These are phyloP conservation scores for Tricholoma bakamatsutake DNA, from an alignment of 768 basidiomycete species.

Conservation along the genomic window DNA sequence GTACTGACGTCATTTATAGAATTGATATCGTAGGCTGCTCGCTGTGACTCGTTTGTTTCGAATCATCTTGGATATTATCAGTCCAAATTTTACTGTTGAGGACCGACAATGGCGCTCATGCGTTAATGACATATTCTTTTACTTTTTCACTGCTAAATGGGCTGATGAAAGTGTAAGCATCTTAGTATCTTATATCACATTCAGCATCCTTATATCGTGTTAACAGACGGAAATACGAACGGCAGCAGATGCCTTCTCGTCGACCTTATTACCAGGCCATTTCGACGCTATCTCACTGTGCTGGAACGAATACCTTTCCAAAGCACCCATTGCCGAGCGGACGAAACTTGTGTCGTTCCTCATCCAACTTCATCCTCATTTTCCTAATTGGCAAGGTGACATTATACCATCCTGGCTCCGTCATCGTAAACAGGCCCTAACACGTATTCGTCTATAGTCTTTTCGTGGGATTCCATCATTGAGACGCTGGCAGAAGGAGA, in stretches of 20 bases:
- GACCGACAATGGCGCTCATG: slow-evolving; percentile 65
- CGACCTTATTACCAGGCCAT: slow-evolving; percentile 61
- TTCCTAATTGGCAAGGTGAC: slow-evolving; percentile 62
- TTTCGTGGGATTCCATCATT: slow-evolving; percentile 59
- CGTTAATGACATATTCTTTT: slow-evolving; percentile 50
- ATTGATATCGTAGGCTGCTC: slow-evolving; percentile 34
- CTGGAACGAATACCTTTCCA: slow-evolving; percentile 58
- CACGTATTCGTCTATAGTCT: slow-evolving; percentile 31
- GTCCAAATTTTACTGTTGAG: slow-evolving; percentile 53
- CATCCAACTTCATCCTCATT: slow-evolving; percentile 61
- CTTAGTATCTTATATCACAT: neutral
- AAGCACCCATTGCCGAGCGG: slow-evolving; percentile 51
- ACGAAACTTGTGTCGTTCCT: slow-evolving; percentile 56
- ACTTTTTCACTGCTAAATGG: slow-evolving; percentile 62
- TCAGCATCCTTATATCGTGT: neutral
- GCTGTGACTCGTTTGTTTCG: slow-evolving; percentile 54
- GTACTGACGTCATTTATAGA: neutral
- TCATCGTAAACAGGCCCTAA: neutral
- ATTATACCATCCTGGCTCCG: neutral
- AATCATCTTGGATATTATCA: slow-evolving; percentile 61
- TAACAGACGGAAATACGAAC: slow-evolving; percentile 64
- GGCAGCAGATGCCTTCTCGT: slow-evolving; percentile 49
- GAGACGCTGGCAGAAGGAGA: slow-evolving; percentile 56
- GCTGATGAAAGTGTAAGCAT: slow-evolving; percentile 48
- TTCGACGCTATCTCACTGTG: slow-evolving; percentile 58